Conservation (phyloP, 2,329 filamentous ascomycete species). For the Exophiala aquamarina region DNA sequence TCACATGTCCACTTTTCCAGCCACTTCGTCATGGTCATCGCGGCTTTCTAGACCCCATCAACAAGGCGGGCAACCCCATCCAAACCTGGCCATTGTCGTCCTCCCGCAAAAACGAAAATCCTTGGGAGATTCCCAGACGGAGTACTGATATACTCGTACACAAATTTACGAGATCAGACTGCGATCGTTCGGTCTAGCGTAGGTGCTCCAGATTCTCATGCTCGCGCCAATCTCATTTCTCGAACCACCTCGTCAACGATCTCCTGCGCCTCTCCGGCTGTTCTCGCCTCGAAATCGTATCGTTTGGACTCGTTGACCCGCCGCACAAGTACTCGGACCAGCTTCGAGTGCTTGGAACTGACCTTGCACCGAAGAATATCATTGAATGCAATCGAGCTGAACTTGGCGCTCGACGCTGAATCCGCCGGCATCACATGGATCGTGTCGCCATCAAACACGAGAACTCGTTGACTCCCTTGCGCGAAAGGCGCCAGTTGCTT, state of each 20-base stretch:
- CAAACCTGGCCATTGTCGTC: no score
- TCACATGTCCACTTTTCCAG: conserved; percentile 4
- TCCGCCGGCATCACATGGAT: conserved; percentile 63
- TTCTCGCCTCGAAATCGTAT: conserved; percentile 66
- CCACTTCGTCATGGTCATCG: no score
- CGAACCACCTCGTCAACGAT: conserved; percentile 65
- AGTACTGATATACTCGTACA: no score
- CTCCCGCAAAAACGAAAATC: no score
- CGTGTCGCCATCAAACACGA: conserved; percentile 65
- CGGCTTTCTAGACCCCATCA: no score
- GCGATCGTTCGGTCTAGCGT: no score
- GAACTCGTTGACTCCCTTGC: conserved; percentile 58
- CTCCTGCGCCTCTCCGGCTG: conserved; percentile 57
- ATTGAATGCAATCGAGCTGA: conserved; percentile 63
- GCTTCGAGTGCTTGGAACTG: conserved; percentile 63
- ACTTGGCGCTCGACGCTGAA: conserved; percentile 51
- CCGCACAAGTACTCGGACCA: conserved; percentile 62
- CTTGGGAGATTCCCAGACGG: no score
- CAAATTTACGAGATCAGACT: no score
- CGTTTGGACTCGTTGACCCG: conserved; percentile 63
- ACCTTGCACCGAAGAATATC: conserved; percentile 67
- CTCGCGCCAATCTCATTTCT: conserved; percentile 45
- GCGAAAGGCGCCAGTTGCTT: conserved; percentile 67
- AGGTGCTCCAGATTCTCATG: conserved; percentile 34
- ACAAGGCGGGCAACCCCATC: no score